Percentiles rank a stretch among this genome's conserved stretches.
Evolutionary conservation across 768 basidiomycete species (phyloP).

Genomic region (Hydnomerulius pinastri): DNA sequence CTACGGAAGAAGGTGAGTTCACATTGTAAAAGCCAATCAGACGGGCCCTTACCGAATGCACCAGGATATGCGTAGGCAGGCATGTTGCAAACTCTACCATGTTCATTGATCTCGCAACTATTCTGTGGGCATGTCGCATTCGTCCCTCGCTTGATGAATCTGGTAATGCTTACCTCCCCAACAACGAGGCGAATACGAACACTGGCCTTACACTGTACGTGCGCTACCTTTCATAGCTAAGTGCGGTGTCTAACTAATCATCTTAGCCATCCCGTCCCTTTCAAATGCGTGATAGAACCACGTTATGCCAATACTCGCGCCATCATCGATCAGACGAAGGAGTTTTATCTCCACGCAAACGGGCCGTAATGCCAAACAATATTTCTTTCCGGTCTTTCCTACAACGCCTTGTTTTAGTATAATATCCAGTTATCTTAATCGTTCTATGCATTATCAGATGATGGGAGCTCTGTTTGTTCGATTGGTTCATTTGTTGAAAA

Average conservation of each 20-base stretch:
- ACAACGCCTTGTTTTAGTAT: too few relatives aligned
- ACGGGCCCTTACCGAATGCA: neutral
- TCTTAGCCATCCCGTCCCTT: slow-evolving; percentile 1
- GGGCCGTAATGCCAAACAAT: neutral
- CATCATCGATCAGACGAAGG: neutral
- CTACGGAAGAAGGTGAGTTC: slow-evolving; percentile 24
- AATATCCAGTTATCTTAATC: too few relatives aligned
- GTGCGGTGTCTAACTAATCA: neutral
- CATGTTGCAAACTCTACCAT: slow-evolving; percentile 36
- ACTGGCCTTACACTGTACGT: slow-evolving; percentile 1
- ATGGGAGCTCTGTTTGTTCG: too few relatives aligned
- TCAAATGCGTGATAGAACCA: neutral
- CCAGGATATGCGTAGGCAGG: slow-evolving; percentile 34
- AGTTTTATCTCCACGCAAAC: neutral
- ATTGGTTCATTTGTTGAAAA: too few relatives aligned
- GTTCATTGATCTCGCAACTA: slow-evolving; percentile 34
- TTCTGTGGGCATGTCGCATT: slow-evolving; percentile 29
- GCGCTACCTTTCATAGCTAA: neutral
- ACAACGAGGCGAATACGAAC: neutral
- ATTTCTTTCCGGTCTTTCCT: too few relatives aligned
- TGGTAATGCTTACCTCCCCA: neutral
- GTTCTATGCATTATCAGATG: too few relatives aligned
- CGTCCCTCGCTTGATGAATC: slow-evolving; percentile 3
- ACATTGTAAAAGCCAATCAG: neutral
- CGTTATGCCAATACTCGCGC: neutral